Base-by-base conservation (phyloP, 2,329 filamentous ascomycete genomes). In the Macrophomina tecta region DNA sequence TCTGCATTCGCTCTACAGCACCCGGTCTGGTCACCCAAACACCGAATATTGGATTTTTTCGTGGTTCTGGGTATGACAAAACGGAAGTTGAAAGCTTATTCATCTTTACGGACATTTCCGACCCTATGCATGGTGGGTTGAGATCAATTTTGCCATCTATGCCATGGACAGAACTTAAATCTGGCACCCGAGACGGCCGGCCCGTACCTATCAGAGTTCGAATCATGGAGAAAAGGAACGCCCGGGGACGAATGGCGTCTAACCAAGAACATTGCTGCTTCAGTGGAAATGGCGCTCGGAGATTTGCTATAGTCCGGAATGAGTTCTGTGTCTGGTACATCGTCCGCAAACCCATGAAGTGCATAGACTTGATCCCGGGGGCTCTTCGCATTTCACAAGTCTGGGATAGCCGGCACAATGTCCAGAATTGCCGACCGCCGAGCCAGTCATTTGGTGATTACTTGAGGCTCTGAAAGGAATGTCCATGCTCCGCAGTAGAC, bases 361-460 rank as follows among this genome's bases (percentile, higher is more conserved):
- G 56, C 56, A 30, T 42, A 61, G 6, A 61, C 28, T 6, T 30
- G 38, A 40, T 61, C 56, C 9, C 38, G 9, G 9, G 56, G 56
- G 30, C 46, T 40, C 12, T 12, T 16, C 14, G 9, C 48, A 23
- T 23, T 11, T 48, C 12, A 8, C 38, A 61, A 3, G 11, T 4
- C 11, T 28, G 3, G 11, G 56, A 32, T n/a, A 32, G 5, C 28
- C 48, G 40, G 7, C 5, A 61, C 12, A 3, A 46, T 18, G 11
- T 48, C 34, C 36, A 8, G 18, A 32, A 56, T 16, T 8, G 16
- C 14, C 8, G 38, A 58, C n/a, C 38, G 4, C 4, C 53, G 38
- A 6, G 9, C 34, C 16, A 40, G 11, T 9, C 12, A n/a, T 8
- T 16, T 16, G 23, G 16, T 58, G 11, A 3, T 16, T 14, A 34